Conservation (phyloP, 2,329 filamentous ascomycete genomes). For the Aspergillus flavus region DNA sequence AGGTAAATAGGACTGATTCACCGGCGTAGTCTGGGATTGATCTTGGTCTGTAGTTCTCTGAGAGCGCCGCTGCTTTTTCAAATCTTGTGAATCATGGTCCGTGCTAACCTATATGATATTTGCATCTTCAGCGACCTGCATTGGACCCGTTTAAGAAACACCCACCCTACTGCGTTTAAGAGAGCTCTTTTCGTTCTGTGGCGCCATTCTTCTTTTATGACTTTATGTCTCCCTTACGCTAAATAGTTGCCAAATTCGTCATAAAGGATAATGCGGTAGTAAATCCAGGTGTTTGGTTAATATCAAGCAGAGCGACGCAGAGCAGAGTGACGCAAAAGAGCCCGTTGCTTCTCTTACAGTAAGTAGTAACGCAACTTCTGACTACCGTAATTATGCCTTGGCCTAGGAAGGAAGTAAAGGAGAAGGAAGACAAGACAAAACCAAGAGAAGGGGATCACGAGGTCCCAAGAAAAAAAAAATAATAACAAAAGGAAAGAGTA, state of each 20-base stretch:
- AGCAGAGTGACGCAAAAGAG: neutral
- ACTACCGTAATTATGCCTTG: neutral
- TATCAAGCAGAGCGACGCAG: neutral
- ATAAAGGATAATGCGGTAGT: neutral
- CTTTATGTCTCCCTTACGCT: neutral
- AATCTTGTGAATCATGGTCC: constrained; percentile 62
- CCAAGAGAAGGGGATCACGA: neutral
- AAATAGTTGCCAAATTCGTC: neutral
- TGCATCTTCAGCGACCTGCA: constrained; percentile 27
- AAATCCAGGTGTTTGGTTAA: neutral
- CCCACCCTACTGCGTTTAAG: constrained; percentile 78
- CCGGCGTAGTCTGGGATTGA: constrained; percentile 58
- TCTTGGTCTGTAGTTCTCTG: constrained; percentile 68
- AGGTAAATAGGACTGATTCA: constrained; percentile 71
- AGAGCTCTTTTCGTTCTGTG: constrained; percentile 72
- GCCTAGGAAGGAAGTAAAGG: neutral
- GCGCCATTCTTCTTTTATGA: constrained; percentile 39
- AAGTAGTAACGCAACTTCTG: neutral
- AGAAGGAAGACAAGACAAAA: too few species aligned
- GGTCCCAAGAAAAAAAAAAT: too few species aligned
- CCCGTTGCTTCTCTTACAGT: too few species aligned
- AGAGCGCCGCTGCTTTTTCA: constrained; percentile 83
- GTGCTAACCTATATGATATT: constrained; percentile 61
- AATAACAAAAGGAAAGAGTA: neutral
- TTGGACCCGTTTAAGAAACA: constrained; percentile 19